Evolutionary conservation across 2,329 filamentous ascomycete genomes (phyloP).

Genomic region (Claviceps digitariae): DNA sequence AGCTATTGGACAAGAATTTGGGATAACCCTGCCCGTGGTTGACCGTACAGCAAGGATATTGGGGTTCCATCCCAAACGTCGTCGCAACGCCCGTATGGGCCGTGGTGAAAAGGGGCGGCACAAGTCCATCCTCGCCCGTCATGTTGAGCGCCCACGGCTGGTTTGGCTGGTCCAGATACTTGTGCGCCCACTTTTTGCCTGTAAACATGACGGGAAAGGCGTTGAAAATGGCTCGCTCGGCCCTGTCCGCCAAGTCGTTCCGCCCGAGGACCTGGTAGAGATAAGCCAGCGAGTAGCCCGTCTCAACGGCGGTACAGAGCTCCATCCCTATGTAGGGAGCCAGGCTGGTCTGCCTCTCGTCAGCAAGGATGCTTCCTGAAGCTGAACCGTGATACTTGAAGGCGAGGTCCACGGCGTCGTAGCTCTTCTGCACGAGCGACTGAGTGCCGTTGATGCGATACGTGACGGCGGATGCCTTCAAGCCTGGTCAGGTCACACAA

Average conservation of each 20-base stretch:
- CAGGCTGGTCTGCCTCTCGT: conserved; percentile 25
- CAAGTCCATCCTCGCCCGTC: conserved; percentile 17
- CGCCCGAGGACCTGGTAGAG: conserved; percentile 20
- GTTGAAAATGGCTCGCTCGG: conserved; percentile 40
- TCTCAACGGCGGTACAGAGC: conserved; percentile 21
- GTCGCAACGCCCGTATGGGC: conserved; percentile 24
- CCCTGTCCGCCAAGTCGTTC: conserved; percentile 32
- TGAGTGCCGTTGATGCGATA: conserved; percentile 26
- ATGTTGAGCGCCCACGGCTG: conserved; percentile 32
- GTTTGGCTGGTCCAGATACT: conserved; percentile 41
- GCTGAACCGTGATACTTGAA: conserved; percentile 25
- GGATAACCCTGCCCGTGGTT: conserved; percentile 45
- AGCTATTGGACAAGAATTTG: conserved; percentile 37
- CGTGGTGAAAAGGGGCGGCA: conserved; percentile 29
- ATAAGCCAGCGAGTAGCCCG: conserved; percentile 19
- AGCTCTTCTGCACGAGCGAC: conserved; percentile 20
- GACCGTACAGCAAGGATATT: conserved; percentile 43
- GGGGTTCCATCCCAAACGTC: conserved; percentile 36
- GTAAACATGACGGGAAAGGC: conserved; percentile 37
- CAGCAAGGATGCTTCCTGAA: conserved; percentile 27
- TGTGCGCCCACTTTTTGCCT: conserved; percentile 39
- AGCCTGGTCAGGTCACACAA: conserved; percentile 12
- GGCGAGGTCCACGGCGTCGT: conserved; percentile 23
- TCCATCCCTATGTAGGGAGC: conserved; percentile 24
- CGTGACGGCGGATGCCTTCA: conserved; percentile 26